These are phyloP conservation scores for Auriscalpium orientale DNA, from an alignment of 768 basidiomycete genomes.

Conservation along the genomic window DNA sequence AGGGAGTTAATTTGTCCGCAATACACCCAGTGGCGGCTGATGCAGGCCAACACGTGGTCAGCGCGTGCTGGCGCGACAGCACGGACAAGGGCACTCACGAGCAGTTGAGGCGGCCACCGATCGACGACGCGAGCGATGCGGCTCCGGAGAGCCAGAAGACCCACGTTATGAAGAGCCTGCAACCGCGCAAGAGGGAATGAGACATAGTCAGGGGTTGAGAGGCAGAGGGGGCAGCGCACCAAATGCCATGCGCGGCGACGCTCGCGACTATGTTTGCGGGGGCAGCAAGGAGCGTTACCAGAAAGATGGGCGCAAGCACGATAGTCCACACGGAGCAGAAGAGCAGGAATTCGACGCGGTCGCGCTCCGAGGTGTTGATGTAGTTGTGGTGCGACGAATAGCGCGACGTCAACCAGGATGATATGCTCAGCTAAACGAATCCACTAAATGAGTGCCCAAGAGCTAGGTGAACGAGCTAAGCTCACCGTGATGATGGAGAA, in stretches of 20 bases:
- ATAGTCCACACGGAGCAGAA: constrained; percentile 17
- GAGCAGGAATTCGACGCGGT: constrained; percentile 29
- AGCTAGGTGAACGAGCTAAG: no score
- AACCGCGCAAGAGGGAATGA: neutral
- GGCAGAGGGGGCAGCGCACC: constrained; percentile 2
- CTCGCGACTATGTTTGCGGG: neutral
- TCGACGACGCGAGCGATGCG: constrained; percentile 8
- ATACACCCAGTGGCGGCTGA: constrained; percentile 4
- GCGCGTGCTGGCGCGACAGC: neutral
- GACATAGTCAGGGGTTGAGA: neutral
- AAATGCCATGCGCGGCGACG: constrained; percentile 10
- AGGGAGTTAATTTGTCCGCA: constrained; percentile 13
- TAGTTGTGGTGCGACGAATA: constrained; percentile 54
- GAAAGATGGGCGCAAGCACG: constrained; percentile 10
- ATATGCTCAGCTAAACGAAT: constrained; percentile 47
- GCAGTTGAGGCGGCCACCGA: constrained; percentile 8
- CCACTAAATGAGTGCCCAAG: no score
- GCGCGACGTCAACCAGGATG: constrained; percentile 62
- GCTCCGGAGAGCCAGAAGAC: constrained; percentile 18
- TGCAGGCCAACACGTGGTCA: neutral
- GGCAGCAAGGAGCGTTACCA: neutral
- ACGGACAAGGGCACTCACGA: neutral
- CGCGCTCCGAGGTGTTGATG: constrained; percentile 39
- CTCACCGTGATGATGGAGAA: constrained; percentile 13
- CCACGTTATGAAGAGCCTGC: constrained; percentile 15